phyloP scores from a whole-genome alignment of 2,329 filamentous ascomycete species.

The Cryoendolithus antarcticus region DNA sequence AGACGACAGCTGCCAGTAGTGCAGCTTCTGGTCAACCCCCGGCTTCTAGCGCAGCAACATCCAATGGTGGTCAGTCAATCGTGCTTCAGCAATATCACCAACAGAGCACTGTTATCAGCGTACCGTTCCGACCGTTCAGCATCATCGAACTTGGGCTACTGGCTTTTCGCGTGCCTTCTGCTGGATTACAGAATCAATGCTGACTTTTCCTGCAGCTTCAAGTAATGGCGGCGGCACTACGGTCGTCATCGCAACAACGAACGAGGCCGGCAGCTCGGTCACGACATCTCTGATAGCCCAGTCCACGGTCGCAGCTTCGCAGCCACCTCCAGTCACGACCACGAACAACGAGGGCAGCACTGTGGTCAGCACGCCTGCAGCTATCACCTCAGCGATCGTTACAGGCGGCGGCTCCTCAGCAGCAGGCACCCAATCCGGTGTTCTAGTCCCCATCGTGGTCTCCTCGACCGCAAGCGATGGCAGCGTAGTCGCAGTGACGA shows the following conservation, averaged over 20 bases:
- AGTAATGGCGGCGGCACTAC: conserved; percentile 8
- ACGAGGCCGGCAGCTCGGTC: conserved; percentile 11
- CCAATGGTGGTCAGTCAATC: too few species aligned
- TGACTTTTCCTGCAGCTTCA: conserved; percentile 6
- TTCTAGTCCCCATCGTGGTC: conserved; percentile 28
- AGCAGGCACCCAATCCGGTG: conserved; percentile 12
- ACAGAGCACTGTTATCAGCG: too few species aligned
- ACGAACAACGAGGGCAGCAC: conserved; percentile 9
- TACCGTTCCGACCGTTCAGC: too few species aligned
- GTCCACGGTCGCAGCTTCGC: conserved; percentile 11
- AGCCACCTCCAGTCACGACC: conserved; percentile 9
- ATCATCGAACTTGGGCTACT: too few species aligned
- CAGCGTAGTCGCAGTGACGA: conserved; percentile 24
- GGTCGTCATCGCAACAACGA: conserved; percentile 16
- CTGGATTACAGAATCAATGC: too few species aligned
- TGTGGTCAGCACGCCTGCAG: conserved; percentile 9
- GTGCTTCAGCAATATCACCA: too few species aligned
- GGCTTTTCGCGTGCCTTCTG: too few species aligned
- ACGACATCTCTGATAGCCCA: conserved; percentile 11
- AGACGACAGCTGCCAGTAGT: too few species aligned
- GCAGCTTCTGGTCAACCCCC: too few species aligned
- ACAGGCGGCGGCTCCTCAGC: conserved; percentile 4
- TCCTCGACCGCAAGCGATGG: conserved; percentile 28
- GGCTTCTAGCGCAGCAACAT: too few species aligned
- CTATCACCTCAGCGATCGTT: conserved; percentile 9